Conservation (phyloP, 306 rosid genomes). For the cucumber (Cucumis sativus) region Cucumber_9930_V3 NC_026659.2:30126001-30126500, state of each 20-base stretch:
- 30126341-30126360: constrained; percentile 17
- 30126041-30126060: neutral
- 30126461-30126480: neutral
- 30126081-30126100: neutral
- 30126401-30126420: neutral
- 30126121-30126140: neutral
- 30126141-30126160: neutral
- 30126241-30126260: constrained; percentile 3
- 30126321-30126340: neutral
- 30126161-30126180: neutral
- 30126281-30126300: neutral
- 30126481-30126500: neutral
- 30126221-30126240: neutral
- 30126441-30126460: neutral
- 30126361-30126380: constrained; percentile 11
- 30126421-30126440: neutral
- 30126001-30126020: too few species aligned
- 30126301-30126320: neutral
- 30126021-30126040: too few species aligned
- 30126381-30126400: neutral
- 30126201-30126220: neutral
- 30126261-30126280: neutral
- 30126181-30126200: constrained; percentile 6
- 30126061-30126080: neutral
- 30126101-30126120: neutral